Conservation (phyloP, 2,329 filamentous ascomycete species). For the Pleomassaria siparia region DNA sequence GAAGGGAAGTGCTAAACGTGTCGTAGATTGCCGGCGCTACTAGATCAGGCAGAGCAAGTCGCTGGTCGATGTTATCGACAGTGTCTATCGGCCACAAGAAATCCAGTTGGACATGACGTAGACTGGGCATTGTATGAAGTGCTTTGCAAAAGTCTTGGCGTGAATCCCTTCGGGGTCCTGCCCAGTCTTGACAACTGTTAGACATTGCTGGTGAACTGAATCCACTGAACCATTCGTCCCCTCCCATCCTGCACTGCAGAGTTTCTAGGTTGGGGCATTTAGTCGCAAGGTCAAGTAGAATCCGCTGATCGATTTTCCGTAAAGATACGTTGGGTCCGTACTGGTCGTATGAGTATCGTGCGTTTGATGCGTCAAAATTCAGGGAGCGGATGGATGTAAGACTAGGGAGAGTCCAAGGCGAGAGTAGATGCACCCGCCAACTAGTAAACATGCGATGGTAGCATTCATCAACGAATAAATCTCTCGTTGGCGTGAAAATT, state of each 20-base stretch:
- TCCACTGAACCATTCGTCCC: conserved; percentile 3
- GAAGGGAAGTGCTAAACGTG: conserved; percentile 19
- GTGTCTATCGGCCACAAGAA: conserved; percentile 3
- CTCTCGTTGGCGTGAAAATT: not conserved
- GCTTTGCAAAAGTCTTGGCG: conserved; percentile 22
- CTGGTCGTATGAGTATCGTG: not conserved
- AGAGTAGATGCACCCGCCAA: conserved; percentile 2
- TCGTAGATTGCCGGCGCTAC: conserved; percentile 12
- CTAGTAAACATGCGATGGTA: conserved; percentile 5
- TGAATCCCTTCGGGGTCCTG: conserved; percentile 22
- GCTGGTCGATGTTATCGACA: conserved; percentile 5
- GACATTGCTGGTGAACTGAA: not conserved
- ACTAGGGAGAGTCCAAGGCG: not conserved
- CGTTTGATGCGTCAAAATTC: not conserved
- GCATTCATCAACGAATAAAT: not conserved
- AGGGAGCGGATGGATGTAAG: not conserved
- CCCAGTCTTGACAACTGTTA: conserved; percentile 14
- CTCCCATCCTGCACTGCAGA: conserved; percentile 3
- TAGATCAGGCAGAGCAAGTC: conserved; percentile 10
- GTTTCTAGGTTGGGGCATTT: conserved; percentile 7
- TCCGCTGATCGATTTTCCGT: conserved; percentile 14
- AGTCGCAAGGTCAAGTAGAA: conserved; percentile 9
- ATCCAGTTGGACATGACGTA: conserved; percentile 14
- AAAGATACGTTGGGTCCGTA: not conserved
- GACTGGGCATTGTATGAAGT: conserved; percentile 10